Base-by-base conservation (phyloP, 1,139 yeast genomes). In the Candida pseudoviswanathii region DNA sequence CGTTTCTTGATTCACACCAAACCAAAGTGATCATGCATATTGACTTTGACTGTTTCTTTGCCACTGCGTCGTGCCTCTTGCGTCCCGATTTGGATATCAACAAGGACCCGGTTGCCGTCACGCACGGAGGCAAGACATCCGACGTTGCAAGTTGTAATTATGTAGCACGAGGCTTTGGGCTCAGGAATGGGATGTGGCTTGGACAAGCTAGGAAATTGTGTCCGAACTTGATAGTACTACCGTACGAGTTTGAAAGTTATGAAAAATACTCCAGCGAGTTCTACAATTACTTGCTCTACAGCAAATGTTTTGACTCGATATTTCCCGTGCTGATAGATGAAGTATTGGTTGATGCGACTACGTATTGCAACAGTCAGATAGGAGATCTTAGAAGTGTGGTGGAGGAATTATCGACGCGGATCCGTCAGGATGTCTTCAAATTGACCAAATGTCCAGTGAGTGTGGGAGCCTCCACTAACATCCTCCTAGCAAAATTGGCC, bases 131-230 rank as follows among this genome's bases (percentile, higher is more conserved):
- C 0, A 71, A 71, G 4, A 75, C 83, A 1, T 77, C 82, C 0
- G 99, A 94, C 64, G 75, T 94, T n/a, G 95, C 98, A 0, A 88
- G 96, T 54, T 91, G 97, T 62, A 94, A 92, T 63, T 94, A 94
- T 63, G 84, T 78, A 7, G 97, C 97, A 0, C 75, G 98, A 32
- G 64, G 71, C 33, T 74, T 54, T 54, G 97, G 98, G 0, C 83
- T 94, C 2, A 73, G 64, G 42, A 92, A 94, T 64, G 97, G 98
- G 0, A 88, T 87, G 96, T 92, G 97, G 97, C 77, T 89, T 1
- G 70, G 81, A 1, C 61, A 71, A 5, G 98, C 97, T 0, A 73
- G 68, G 52, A 63, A 67, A 41, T 53, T 80, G 38, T 89, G 97
- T 58, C 95, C 96, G 0, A 71, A 78, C 3, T 64, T 92, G 36